Conservation (phyloP, 1,284 basidiomycete species). For the Leccinum griseonigrum region DNA sequence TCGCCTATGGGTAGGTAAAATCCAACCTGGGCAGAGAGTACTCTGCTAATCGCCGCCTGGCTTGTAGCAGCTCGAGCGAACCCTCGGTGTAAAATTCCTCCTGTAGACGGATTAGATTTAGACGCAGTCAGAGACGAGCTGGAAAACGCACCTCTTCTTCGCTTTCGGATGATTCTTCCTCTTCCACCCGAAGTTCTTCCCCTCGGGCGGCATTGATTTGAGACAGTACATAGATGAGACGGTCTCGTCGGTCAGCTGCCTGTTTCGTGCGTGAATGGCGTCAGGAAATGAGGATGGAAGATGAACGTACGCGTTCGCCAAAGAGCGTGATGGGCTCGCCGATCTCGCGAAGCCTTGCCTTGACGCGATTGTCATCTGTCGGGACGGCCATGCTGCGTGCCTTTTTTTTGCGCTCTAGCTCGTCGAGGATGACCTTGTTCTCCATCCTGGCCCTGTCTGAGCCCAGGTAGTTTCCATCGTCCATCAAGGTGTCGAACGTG, state of each 20-base stretch:
- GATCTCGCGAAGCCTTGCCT: constrained; percentile 84
- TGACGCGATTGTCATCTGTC: constrained; percentile 93
- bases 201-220: constrained; percentile 84
- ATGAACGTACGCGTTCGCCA: constrained; percentile 82
- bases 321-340: constrained; percentile 97
- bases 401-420: constrained; percentile 94
- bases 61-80: constrained; percentile 78
- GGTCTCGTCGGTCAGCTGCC: constrained; percentile 88
- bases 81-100: constrained; percentile 98
- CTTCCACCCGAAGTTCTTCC: constrained; percentile 69
- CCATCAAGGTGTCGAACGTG: constrained; percentile 68
- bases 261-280: constrained; percentile 34
- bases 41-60: constrained; percentile 82
- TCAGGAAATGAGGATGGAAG: constrained; percentile 10
- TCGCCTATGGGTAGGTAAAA: constrained; percentile 53
- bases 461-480: constrained; percentile 72
- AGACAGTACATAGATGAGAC: constrained; percentile 89
- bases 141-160: constrained; percentile 68
- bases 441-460: constrained; percentile 70
- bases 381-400: constrained; percentile 94
- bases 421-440: constrained; percentile 83
- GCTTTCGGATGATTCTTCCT: constrained; percentile 63
- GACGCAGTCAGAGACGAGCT: neutral
- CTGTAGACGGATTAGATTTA: constrained; percentile 29
- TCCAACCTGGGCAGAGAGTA: constrained; percentile 92